Base-by-base conservation (phyloP, 1,284 basidiomycete genomes). In the Marasmius tenuissimus region DNA sequence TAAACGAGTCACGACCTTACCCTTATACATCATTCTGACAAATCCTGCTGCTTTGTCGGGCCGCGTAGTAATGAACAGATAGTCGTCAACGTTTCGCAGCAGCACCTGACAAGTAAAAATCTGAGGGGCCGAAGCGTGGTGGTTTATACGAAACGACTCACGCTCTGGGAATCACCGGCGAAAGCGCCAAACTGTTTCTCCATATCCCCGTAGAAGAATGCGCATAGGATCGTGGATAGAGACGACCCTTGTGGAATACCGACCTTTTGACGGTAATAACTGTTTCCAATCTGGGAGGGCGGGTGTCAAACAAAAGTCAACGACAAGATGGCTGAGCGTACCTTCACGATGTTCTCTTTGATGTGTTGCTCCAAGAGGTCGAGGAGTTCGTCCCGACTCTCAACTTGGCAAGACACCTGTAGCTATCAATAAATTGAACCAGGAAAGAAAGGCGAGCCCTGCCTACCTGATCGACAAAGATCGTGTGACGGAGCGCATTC, bases 241-340 rank as follows among this genome's bases (percentile, higher is more conserved):
- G 94, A 87, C 0, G 96, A 98, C 14, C 97, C 97, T 73, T 99
- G 97, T 0, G 97, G 96, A 35, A 99, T 98, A 0, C 97, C 97
- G 11, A 93, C 85, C 8, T 84, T 84, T 74, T 99, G 97, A 2
- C 91, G 86, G 71, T 91, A 96, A 71, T 92, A 92, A 47, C 85
- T 76, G 8, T 80, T 69, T 0, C 91, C 92, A 62, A 95, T 93
- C 92, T 94, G 66, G n/a, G 56, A 52, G 38, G 48, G 50, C 27
- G 18, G 20, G 50, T 45, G 11, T 51, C 18, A 47, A 50, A 60
- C 35, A 38, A 27, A 51, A 42, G 39, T 50, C 22, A 7, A 34
- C 38, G 45, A 20, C 18, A 55, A 33, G 7, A 45, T 39, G 50
- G 5, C 14, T 35, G 33, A 3, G 64, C 75, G 37, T 61, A 89